phyloP scores from a whole-genome alignment of 495 filamentous ascomycete species.

The Tetracladium marchalianum region DNA sequence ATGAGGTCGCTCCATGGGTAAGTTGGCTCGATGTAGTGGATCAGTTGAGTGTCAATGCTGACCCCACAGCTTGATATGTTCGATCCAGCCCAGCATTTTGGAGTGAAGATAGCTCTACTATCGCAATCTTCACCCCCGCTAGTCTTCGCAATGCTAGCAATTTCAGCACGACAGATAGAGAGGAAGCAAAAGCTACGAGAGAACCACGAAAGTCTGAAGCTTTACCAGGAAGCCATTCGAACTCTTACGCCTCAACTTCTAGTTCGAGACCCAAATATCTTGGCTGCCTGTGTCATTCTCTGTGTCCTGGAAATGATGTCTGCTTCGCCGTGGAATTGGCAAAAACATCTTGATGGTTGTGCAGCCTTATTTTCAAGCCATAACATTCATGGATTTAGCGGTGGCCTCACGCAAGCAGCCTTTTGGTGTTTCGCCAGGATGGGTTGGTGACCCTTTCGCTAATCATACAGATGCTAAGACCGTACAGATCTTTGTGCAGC shows the following conservation, averaged over 20 bases:
- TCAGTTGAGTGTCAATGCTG: not conserved
- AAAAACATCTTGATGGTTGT: conserved; percentile 37
- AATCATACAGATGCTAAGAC: not conserved
- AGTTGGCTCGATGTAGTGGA: not conserved
- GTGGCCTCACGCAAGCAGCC: conserved; percentile 30
- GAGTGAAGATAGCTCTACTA: conserved; percentile 30
- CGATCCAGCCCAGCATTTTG: conserved; percentile 33
- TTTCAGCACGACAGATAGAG: conserved; percentile 36
- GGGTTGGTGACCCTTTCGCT: conserved; percentile 5
- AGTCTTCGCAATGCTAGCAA: conserved; percentile 31
- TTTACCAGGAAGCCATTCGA: conserved; percentile 36
- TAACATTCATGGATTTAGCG: conserved; percentile 32
- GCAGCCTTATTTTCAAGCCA: conserved; percentile 31
- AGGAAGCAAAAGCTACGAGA: conserved; percentile 26
- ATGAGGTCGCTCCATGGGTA: conserved; percentile 33
- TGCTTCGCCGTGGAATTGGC: conserved; percentile 34
- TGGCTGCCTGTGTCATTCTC: conserved; percentile 31
- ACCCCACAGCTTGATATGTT: conserved; percentile 32
- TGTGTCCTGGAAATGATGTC: conserved; percentile 42
- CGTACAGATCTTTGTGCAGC: conserved; percentile 36
- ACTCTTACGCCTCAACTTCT: conserved; percentile 29
- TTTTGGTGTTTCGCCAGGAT: conserved; percentile 43
- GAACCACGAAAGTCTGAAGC: conserved; percentile 30
- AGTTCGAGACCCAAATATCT: conserved; percentile 30
- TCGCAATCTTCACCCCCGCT: conserved; percentile 29